A percentile compares a stretch with the other conserved stretches of the same genome.
Conservation (phyloP, 495 filamentous ascomycete genomes). For the Tuber borchii region DNA sequence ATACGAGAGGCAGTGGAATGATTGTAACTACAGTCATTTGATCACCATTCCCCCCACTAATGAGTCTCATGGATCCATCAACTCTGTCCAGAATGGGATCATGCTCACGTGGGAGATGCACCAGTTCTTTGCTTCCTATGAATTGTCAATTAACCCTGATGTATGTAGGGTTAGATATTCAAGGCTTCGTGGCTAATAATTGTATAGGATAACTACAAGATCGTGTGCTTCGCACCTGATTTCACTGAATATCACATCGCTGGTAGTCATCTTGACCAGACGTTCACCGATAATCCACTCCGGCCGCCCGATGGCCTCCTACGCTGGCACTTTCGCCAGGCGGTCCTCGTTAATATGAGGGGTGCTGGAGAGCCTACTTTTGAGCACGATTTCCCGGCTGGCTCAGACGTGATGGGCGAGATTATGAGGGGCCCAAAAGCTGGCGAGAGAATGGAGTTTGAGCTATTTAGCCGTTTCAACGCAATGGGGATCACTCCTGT, state of each 20-base stretch:
- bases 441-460: conserved; percentile 43
- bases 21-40: too few species aligned
- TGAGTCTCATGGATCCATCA: too few species aligned
- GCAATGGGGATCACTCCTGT: not conserved
- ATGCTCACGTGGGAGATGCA: too few species aligned
- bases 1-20: too few species aligned
- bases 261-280: conserved; percentile 43
- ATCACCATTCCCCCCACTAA: too few species aligned
- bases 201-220: conserved; percentile 38
- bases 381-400: conserved; percentile 44
- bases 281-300: conserved; percentile 42
- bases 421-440: conserved; percentile 42
- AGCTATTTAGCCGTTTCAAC: conserved; percentile 10
- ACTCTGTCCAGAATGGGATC: too few species aligned
- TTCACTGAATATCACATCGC: conserved; percentile 29
- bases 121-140: too few species aligned
- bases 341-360: conserved; percentile 23
- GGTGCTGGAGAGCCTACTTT: conserved; percentile 13
- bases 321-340: conserved; percentile 19
- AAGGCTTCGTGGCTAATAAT: conserved; percentile 6
- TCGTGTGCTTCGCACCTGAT: conserved; percentile 41
- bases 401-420: conserved; percentile 44
- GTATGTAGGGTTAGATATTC: too few species aligned
- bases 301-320: conserved; percentile 41
- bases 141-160: too few species aligned